Base-by-base conservation (phyloP, 148 eudicot species). In the Vaccinium darrowii region DNA sequence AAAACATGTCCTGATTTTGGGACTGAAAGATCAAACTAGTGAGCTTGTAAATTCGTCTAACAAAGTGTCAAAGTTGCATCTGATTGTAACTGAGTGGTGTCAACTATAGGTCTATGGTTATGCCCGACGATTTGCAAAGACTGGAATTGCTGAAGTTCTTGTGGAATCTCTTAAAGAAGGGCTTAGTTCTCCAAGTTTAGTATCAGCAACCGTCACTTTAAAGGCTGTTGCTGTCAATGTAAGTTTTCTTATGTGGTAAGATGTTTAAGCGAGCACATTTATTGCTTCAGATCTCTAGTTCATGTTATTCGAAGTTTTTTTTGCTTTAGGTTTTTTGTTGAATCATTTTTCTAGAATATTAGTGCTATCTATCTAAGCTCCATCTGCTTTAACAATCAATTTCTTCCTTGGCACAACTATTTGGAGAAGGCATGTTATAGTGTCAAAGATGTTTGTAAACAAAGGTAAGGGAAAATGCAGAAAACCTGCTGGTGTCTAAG, bases 171-270 rank as follows among this genome's bases (percentile, higher is more conserved):
- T 97, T 80, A 87, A 84, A 50, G 93, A 93, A 87, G 98, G 94
- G 57, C 81, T 95, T 36, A 87, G 88, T 78, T 93, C 98, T 19
- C 90, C 98, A 58, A 80, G 94, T 86, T 79, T 97, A 51, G 92
- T 94, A 88, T 97, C 99, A 82, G 96, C 98, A 52, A 86, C 88
- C 84, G 89, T 91, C 86, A 96, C 99, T 89, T 85, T 97, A 82
- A 97, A 94, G 86, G 94, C 99, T 86, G 92, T 95, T 85, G 95
- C 90, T 82, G 99, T 97, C 30, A 97, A 97, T 90, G 98, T 97
- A 90, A 89, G 94, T 86, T 39, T 47, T 25, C 23, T 7, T 65
- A 15, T 19, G 27, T 71, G 3, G 2, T 7, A n/a, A 76, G 19
- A 77, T 36, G 15, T 21, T 73, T 8, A 54, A 9, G 58, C 84